Evolutionary conservation across 805 yeast genomes (phyloP).

Genomic region (Isabelozyma gotoi): DNA sequence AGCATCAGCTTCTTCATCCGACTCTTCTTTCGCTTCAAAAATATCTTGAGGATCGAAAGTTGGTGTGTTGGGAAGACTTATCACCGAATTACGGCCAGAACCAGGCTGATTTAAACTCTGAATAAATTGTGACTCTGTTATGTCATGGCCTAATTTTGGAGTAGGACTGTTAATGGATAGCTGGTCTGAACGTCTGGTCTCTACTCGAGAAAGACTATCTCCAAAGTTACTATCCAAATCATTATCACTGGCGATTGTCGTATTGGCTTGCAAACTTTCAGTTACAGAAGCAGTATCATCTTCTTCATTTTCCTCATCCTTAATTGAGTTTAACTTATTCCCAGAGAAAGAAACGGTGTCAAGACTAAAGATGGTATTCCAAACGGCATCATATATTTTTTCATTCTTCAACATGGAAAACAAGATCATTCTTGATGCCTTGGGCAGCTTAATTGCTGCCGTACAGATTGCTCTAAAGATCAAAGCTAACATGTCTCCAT

Average conservation of each 20-base stretch:
- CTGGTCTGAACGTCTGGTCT: constrained; percentile 9
- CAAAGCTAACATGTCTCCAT: constrained; percentile 59
- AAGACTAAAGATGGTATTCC: constrained; percentile 30
- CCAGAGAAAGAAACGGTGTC: constrained; percentile 23
- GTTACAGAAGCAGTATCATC: constrained; percentile 1
- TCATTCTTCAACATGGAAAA: constrained; percentile 48
- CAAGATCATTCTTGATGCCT: constrained; percentile 53
- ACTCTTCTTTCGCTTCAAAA: background rate
- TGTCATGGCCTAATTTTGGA: constrained; percentile 1
- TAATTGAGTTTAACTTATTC: constrained; percentile 9
- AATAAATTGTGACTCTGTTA: constrained; percentile 7
- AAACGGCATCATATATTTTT: constrained; percentile 33
- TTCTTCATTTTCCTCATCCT: constrained; percentile 12
- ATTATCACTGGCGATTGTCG: background rate
- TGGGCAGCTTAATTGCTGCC: constrained; percentile 49
- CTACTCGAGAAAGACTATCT: constrained; percentile 1
- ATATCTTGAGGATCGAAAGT: constrained; percentile 4
- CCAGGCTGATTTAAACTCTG: constrained; percentile 4
- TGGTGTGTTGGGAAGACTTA: constrained; percentile 2
- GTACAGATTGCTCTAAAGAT: constrained; percentile 57
- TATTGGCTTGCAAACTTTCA: background rate
- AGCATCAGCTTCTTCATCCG: constrained; percentile 12
- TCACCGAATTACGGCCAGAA: constrained; percentile 1
- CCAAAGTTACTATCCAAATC: background rate
- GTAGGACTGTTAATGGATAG: constrained; percentile 5